These are phyloP conservation scores for Calonectria pseudoreteaudii DNA, from an alignment of 2,329 filamentous ascomycete species.

Conservation along the genomic window DNA sequence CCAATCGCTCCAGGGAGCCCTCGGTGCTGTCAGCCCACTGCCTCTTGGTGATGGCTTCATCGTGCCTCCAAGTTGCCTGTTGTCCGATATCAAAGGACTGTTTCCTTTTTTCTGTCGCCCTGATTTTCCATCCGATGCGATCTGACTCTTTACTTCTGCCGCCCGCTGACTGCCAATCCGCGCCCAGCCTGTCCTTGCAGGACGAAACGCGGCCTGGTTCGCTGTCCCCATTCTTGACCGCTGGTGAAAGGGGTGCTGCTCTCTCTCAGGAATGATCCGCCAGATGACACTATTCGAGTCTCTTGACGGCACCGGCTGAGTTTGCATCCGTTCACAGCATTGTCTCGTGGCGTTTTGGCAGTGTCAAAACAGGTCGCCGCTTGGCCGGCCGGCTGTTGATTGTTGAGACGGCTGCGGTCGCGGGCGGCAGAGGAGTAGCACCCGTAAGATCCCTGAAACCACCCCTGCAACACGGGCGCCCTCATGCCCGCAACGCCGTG, in stretches of 20 bases:
- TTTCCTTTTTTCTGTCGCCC: slow-evolving; percentile 21
- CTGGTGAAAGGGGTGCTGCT: not conserved
- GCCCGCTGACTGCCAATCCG: not conserved
- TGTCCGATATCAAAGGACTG: slow-evolving; percentile 22
- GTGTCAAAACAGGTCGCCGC: not conserved
- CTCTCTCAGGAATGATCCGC: not conserved
- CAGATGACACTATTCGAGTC: slow-evolving; percentile 12
- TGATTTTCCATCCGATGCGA: not conserved
- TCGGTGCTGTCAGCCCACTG: slow-evolving; percentile 34
- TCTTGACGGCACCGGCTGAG: not conserved
- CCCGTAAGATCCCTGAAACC: slow-evolving; percentile 37
- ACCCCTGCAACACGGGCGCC: slow-evolving; percentile 35
- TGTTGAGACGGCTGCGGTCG: slow-evolving; percentile 18
- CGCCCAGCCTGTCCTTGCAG: not conserved
- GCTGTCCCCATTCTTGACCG: not conserved
- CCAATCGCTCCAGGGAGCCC: not conserved
- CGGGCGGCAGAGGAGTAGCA: slow-evolving; percentile 22
- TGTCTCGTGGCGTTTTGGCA: slow-evolving; percentile 9
- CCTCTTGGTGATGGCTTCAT: slow-evolving; percentile 44
- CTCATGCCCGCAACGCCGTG: slow-evolving; percentile 25
- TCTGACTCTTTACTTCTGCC: not conserved
- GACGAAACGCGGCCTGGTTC: slow-evolving; percentile 18
- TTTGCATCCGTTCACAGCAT: slow-evolving; percentile 13
- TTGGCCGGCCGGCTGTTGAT: not conserved
- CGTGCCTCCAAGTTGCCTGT: slow-evolving; percentile 31